A percentile compares a stretch with the other conserved stretches of the same genome.
Evolutionary conservation across 164 flowering plant genomes (phyloP).

Genomic region (Berberis thunbergii): DNA sequence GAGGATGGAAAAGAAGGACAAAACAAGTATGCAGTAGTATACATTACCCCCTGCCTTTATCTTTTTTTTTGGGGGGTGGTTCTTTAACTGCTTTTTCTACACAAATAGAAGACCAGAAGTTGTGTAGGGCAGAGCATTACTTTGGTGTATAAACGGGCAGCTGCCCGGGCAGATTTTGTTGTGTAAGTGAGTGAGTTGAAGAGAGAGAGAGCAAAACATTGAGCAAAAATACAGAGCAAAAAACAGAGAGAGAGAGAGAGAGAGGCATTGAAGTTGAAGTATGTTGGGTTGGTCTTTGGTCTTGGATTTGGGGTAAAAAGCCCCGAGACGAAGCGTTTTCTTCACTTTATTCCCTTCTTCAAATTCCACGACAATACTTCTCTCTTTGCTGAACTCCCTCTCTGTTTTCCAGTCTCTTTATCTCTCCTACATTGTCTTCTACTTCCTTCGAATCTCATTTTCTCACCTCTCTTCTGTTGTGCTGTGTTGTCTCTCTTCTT

Average conservation of each 20-base stretch:
- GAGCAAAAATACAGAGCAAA: neutral
- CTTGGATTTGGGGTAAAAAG: constrained; percentile 27
- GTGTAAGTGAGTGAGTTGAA: neutral
- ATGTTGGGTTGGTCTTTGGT: constrained; percentile 26
- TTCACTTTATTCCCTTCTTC: constrained; percentile 85
- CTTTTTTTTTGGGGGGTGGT: constrained; percentile 1
- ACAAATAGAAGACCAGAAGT: constrained; percentile 14
- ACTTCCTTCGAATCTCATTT: constrained; percentile 13
- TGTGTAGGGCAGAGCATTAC: too few species aligned
- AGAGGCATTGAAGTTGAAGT: neutral
- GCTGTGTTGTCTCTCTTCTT: constrained; percentile 15
- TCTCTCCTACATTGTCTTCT: constrained; percentile 44
- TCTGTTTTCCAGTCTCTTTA: constrained; percentile 7
- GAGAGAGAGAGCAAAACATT: neutral
- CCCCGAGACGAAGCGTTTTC: constrained; percentile 13
- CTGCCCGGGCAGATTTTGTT: constrained; percentile 10
- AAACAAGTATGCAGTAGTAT: constrained; percentile 2
- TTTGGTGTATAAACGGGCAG: constrained; percentile 3
- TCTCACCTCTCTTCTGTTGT: constrained; percentile 12
- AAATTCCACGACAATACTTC: constrained; percentile 36
- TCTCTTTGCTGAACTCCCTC: constrained; percentile 40
- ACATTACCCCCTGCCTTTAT: constrained; percentile 11
- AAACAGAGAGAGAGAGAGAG: constrained; percentile 17
- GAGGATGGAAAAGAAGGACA: constrained; percentile 6
- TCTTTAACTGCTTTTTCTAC: constrained; percentile 15